Evolutionary conservation across 352 stramenopile species (phyloP), one percentile per base, ranked within the genome.

Genomic region (Phytophthora palmivora): DNA sequence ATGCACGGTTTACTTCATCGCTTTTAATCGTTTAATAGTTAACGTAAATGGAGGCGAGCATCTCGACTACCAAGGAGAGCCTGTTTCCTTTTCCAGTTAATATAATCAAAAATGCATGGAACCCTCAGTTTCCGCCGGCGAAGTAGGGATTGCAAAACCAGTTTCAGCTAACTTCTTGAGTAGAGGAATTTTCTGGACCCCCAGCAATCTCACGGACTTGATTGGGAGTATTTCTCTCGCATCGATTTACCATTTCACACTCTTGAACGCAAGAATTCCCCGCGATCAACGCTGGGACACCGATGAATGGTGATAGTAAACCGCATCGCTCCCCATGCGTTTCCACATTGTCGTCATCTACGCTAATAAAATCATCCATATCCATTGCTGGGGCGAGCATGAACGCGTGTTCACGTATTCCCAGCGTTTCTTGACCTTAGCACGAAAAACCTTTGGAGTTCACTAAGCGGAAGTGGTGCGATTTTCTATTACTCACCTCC

Each of bases 1-100:
- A 32, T 5, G 46, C 46, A 42, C 41, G 46, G 19, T 53, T 32
- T 10, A 48, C 7, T 38, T 37, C n/a, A 26, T 57, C 36, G 24
- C 34, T 39, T 18, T 48, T 3, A 38, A 57, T 57, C 11, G 14
- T 48, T 26, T 22, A 36, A 15, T 57, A 19, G n/a, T 57, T 57
- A n/a, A 48, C 39, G 24, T 48, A 57, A 24, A 47, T 39, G 22
- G 19, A 57, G 38, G 34, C 49, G 10, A 47, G 24, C 49, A 57
- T 67, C 19, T 45, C 48, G 18, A 52, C 44, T 70, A n/a, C n/a
- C n/a, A n/a, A n/a, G n/a, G n/a, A n/a, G n/a, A n/a, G n/a, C n/a
- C n/a, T n/a, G n/a, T n/a, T n/a, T n/a, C n/a, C n/a, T n/a, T n/a
- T n/a, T n/a, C n/a, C n/a, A n/a, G n/a, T n/a, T n/a, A n/a, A n/a